phyloP scores from a whole-genome alignment of 805 yeast genomes.

The Lachancea mirantina region DNA sequence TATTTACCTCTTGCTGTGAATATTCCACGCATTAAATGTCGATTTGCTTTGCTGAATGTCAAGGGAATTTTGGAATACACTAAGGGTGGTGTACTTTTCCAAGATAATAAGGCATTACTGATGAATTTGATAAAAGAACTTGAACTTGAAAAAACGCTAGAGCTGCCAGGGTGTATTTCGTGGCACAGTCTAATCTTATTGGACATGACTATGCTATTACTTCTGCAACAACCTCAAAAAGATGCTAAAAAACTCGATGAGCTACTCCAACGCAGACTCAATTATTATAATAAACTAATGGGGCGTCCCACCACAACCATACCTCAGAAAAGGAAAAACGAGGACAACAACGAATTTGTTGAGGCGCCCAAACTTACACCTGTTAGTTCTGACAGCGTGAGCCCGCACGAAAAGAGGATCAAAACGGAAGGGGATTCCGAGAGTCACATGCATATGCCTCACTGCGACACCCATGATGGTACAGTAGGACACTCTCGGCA shows the following conservation, averaged over 20 bases:
- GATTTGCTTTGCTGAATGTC: conserved; percentile 59
- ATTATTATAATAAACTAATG: conserved; percentile 24
- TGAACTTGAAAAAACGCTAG: conserved; percentile 43
- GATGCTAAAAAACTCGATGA: conserved; percentile 26
- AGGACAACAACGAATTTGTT: conserved; percentile 1
- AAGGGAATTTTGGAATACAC: conserved; percentile 76
- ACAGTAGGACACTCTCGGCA: conserved; percentile 4
- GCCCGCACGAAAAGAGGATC: conserved; percentile 12
- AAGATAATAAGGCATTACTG: conserved; percentile 56
- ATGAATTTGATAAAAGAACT: conserved; percentile 43
- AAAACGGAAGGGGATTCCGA: conserved; percentile 14
- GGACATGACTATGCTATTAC: conserved; percentile 53
- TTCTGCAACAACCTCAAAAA: conserved; percentile 47
- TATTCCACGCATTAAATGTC: conserved; percentile 52
- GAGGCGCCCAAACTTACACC: conserved; percentile 5
- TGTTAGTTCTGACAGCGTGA: conserved; percentile 8
- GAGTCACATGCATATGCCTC: conserved; percentile 1
- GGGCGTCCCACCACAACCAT: conserved; percentile 13
- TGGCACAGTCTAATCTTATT: conserved; percentile 47
- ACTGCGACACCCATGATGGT: background rate
- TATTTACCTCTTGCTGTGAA: conserved; percentile 60
- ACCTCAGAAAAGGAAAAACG: conserved; percentile 2
- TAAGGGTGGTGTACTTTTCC: conserved; percentile 73
- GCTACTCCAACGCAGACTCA: conserved; percentile 21
- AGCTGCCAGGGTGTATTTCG: conserved; percentile 56